These are phyloP conservation scores for Hyaloperonospora brassicae DNA, from an alignment of 352 stramenopile species.

Conservation along the genomic window DNA sequence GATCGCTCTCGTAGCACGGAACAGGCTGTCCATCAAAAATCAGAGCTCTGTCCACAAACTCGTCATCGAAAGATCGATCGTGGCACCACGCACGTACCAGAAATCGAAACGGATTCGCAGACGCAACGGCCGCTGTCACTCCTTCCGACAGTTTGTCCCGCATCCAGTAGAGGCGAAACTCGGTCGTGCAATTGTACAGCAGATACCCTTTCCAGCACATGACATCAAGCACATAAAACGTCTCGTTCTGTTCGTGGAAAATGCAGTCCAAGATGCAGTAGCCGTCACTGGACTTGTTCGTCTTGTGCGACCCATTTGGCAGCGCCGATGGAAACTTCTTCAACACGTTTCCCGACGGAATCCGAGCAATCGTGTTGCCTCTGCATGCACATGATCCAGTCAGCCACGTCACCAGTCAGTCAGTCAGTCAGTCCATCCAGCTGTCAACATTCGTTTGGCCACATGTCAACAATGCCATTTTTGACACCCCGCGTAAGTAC, in stretches of 20 bases:
- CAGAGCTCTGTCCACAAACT: not conserved
- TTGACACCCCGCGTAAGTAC: too few species aligned
- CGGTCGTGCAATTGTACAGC: constrained; percentile 89
- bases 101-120: constrained; percentile 71
- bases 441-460: too few species aligned
- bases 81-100: constrained; percentile 28
- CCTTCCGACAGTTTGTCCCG: constrained; percentile 85
- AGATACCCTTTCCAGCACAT: constrained; percentile 92
- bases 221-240: constrained; percentile 90
- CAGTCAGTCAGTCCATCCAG: not conserved
- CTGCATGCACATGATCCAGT: constrained; percentile 18
- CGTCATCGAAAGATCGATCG: not conserved
- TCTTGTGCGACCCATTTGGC: constrained; percentile 77
- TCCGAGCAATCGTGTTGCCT: constrained; percentile 70
- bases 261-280: constrained; percentile 90
- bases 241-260: constrained; percentile 82
- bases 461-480: too few species aligned
- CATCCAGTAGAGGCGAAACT: constrained; percentile 89
- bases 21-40: constrained; percentile 37
- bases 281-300: constrained; percentile 50
- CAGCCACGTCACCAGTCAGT: not conserved
- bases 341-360: constrained; percentile 66
- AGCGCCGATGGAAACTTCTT: constrained; percentile 83
- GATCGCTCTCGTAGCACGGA: constrained; percentile 83
- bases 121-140: constrained; percentile 30